These are phyloP conservation scores for Phytophthora sp. DNA, from an alignment of 352 stramenopile genomes.

Conservation along the genomic window DNA sequence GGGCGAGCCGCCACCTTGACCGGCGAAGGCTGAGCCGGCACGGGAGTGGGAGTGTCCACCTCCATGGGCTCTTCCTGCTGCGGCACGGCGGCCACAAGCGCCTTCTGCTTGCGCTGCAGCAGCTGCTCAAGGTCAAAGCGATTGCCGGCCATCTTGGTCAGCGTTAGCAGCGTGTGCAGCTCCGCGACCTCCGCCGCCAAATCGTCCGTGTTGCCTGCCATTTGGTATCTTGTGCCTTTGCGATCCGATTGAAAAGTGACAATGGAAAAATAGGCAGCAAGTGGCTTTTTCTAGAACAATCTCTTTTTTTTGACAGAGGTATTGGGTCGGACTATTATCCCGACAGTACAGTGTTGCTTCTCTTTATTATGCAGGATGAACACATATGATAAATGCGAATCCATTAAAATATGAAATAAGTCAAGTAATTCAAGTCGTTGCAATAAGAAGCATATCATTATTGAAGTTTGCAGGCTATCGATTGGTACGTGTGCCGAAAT, in stretches of 20 bases:
- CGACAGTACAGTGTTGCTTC: too few relatives aligned
- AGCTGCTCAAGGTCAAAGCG: slow-evolving; percentile 67
- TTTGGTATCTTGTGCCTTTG: slow-evolving; percentile 23
- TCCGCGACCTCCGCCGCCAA: slow-evolving; percentile 66
- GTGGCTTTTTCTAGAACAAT: slow-evolving; percentile 15
- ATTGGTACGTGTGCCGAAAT: too few relatives aligned
- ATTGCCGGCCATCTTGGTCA: slow-evolving; percentile 63
- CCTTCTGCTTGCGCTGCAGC: slow-evolving; percentile 63
- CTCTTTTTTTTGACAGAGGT: too few relatives aligned
- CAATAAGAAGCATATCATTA: too few relatives aligned
- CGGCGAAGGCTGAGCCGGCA: slow-evolving; percentile 26
- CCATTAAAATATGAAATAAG: too few relatives aligned
- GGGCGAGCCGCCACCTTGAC: slow-evolving; percentile 15
- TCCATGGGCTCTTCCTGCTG: slow-evolving; percentile 34
- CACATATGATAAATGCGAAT: too few relatives aligned
- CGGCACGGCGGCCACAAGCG: slow-evolving; percentile 35
- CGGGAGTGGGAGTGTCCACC: too few relatives aligned
- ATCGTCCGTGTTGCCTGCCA: slow-evolving; percentile 21
- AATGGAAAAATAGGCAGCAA: neutral
- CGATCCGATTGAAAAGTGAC: slow-evolving; percentile 24
- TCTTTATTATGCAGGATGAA: too few relatives aligned
- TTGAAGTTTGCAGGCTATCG: too few relatives aligned
- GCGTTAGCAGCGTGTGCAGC: slow-evolving; percentile 66
- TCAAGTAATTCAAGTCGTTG: too few relatives aligned
- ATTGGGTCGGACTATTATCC: slow-evolving; percentile 18